phyloP scores from a whole-genome alignment of 805 yeast species.

The Yarrowia divulgata region DNA sequence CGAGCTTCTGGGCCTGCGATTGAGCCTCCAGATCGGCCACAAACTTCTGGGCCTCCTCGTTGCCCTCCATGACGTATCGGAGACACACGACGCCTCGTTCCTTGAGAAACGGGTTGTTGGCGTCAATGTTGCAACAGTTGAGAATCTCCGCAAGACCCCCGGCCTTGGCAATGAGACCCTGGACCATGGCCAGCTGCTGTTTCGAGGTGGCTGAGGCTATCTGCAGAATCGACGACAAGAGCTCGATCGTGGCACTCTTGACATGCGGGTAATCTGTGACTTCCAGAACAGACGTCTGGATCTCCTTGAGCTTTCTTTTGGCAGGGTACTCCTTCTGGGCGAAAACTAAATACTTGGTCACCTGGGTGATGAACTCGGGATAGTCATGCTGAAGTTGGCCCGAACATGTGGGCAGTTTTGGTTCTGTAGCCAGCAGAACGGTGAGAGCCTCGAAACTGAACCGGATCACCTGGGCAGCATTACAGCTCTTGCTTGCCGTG shows the following conservation, averaged over 20 bases:
- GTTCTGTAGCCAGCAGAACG: slow-evolving; percentile 12
- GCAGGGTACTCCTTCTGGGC: slow-evolving; percentile 30
- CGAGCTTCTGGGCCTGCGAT: slow-evolving; percentile 21
- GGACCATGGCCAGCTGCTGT: slow-evolving; percentile 53
- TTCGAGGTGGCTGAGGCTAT: slow-evolving; percentile 18
- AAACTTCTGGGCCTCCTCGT: slow-evolving; percentile 73
- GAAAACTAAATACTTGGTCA: slow-evolving; percentile 8
- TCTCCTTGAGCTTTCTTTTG: slow-evolving; percentile 17
- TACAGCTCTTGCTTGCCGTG: slow-evolving; percentile 6
- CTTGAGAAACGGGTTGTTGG: slow-evolving; percentile 73
- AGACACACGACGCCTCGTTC: slow-evolving; percentile 85
- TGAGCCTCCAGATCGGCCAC: slow-evolving; percentile 81
- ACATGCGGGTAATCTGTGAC: slow-evolving; percentile 31
- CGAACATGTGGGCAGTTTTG: slow-evolving; percentile 12
- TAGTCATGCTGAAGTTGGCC: slow-evolving; percentile 29
- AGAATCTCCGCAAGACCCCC: slow-evolving; percentile 77
- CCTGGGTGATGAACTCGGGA: slow-evolving; percentile 25
- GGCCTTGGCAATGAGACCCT: slow-evolving; percentile 68
- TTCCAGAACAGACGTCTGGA: background rate
- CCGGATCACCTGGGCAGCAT: slow-evolving; percentile 13
- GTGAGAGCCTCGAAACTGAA: slow-evolving; percentile 20
- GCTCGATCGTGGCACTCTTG: slow-evolving; percentile 28
- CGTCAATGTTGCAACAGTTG: slow-evolving; percentile 84
- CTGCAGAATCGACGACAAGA: slow-evolving; percentile 26
- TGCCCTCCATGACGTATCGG: slow-evolving; percentile 68